These are phyloP conservation scores for Paecilomyces sp. DNA, from an alignment of 2,329 filamentous ascomycete genomes.

Conservation along the genomic window DNA sequence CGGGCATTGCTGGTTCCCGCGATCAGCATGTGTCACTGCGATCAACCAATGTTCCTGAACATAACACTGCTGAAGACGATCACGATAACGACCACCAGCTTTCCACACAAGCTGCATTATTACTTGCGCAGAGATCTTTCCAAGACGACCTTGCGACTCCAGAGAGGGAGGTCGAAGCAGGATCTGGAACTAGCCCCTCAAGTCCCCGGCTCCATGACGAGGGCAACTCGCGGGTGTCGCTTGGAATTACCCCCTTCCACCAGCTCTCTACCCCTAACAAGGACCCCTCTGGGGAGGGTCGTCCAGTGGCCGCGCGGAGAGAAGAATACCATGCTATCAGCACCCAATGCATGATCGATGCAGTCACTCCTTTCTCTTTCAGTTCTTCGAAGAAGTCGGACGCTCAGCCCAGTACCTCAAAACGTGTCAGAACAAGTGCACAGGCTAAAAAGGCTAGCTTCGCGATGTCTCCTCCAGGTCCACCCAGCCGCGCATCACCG, in stretches of 20 bases:
- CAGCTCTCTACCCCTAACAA: slow-evolving; percentile 12
- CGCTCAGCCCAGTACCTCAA: slow-evolving; percentile 2
- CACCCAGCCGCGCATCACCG: background rate
- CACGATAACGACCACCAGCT: slow-evolving; percentile 24
- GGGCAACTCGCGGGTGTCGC: background rate
- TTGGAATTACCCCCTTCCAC: slow-evolving; percentile 24
- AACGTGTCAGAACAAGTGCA: slow-evolving; percentile 1
- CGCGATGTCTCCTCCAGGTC: slow-evolving; percentile 4
- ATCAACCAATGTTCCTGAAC: slow-evolving; percentile 28
- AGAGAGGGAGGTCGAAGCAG: slow-evolving; percentile 7
- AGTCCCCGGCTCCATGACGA: background rate
- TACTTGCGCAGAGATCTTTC: slow-evolving; percentile 32
- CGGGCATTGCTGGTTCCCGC: slow-evolving; percentile 18
- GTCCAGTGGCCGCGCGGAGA: slow-evolving; percentile 4
- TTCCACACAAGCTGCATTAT: slow-evolving; percentile 34
- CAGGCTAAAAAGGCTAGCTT: slow-evolving; percentile 15
- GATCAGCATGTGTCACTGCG: slow-evolving; percentile 29
- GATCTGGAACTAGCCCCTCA: slow-evolving; percentile 8
- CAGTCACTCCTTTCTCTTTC: slow-evolving; percentile 31
- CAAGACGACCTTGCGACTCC: slow-evolving; percentile 30
- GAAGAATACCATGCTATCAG: slow-evolving; percentile 22
- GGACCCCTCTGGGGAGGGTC: slow-evolving; percentile 1
- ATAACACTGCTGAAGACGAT: slow-evolving; percentile 10
- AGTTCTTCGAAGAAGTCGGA: slow-evolving; percentile 24
- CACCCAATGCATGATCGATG: slow-evolving; percentile 35